Base-by-base conservation (phyloP, 2,329 filamentous ascomycete genomes). In the Pestalotiopsis sp. region DNA sequence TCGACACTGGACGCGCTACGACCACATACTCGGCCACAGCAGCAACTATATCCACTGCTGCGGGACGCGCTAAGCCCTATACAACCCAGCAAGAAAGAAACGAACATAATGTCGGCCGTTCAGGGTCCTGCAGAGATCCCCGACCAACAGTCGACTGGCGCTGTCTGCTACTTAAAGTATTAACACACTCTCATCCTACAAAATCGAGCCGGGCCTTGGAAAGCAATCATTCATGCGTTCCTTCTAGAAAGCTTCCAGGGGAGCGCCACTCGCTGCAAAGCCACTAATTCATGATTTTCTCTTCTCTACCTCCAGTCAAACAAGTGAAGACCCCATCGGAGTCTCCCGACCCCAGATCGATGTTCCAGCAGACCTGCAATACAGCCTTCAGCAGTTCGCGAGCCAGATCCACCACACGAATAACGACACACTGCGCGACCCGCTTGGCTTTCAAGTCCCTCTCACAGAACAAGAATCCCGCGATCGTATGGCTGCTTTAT, bases 131-230 rank as follows among this genome's bases (percentile, higher is more conserved):
- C 59, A 36, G 31, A 41, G 39, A 45, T 7, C 61, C 36, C 36
- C 38, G 11, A 41, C 38, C 38, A n/a, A 9, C 11, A 11, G 23
- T 64, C 61, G 11, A 64, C 39, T 27, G 38, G 61, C 17, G 61
- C 61, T 4, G 61, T 64, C 41, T 64, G 61, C 25, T 64, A 64
- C 39, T 17, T 64, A 17, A 52, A 64, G 61, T 64, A 64, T 64
- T 36, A 14, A 49, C 25, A 41, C 25, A 23, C 38, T 41, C n/a
- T 49, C 39, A 17, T 17, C 13, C 12, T 38, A 31, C 11, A 1
- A 25, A 25, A 59, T 27, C 13, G 13, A 52, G 14, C n/a, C 4
- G 9, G 25, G 14, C 9, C 13, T 27, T 23, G 23, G 14, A 13
- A n/a, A 13, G 12, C 11, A 3, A n/a, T 5, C 9, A 11, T 31